phyloP scores from a whole-genome alignment of 306 rosid species.

The Astragalus glycyphyllos region DNA sequence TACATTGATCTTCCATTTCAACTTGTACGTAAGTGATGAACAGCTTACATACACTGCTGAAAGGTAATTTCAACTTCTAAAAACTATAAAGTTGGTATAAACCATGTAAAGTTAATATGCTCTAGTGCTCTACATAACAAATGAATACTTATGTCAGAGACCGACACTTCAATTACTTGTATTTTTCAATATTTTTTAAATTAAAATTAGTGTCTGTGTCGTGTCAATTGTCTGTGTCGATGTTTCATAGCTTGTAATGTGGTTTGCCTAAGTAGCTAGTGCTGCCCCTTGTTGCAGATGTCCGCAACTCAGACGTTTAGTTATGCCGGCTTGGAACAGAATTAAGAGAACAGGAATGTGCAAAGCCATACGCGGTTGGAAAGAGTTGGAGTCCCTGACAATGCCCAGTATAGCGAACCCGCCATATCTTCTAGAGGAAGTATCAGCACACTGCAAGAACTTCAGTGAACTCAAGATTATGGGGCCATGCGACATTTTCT shows the following conservation, averaged over 20 bases:
- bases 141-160: not conserved
- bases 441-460: constrained; percentile 62
- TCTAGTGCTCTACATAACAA: not conserved
- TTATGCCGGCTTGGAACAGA: constrained; percentile 89
- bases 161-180: no score
- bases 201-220: no score
- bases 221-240: no score
- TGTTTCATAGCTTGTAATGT: no score
- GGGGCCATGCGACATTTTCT: constrained; percentile 72
- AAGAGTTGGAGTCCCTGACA: constrained; percentile 72
- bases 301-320: constrained; percentile 63
- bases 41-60: constrained; percentile 84
- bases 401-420: constrained; percentile 82
- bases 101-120: constrained; percentile 2
- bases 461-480: constrained; percentile 77
- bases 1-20: constrained; percentile 74
- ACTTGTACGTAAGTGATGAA: constrained; percentile 70
- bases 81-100: not conserved
- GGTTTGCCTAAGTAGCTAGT: constrained; percentile 23
- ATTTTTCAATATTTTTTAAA: no score
- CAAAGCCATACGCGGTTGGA: constrained; percentile 73
- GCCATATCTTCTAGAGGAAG: constrained; percentile 69
- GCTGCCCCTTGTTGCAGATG: constrained; percentile 53
- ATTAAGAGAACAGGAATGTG: constrained; percentile 78
- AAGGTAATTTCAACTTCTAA: constrained; percentile 58